A percentile compares a stretch with the other conserved stretches of the same genome.
Evolutionary conservation across 1,284 basidiomycete species (phyloP).

Genomic region (Malassezia pachydermatis): DNA sequence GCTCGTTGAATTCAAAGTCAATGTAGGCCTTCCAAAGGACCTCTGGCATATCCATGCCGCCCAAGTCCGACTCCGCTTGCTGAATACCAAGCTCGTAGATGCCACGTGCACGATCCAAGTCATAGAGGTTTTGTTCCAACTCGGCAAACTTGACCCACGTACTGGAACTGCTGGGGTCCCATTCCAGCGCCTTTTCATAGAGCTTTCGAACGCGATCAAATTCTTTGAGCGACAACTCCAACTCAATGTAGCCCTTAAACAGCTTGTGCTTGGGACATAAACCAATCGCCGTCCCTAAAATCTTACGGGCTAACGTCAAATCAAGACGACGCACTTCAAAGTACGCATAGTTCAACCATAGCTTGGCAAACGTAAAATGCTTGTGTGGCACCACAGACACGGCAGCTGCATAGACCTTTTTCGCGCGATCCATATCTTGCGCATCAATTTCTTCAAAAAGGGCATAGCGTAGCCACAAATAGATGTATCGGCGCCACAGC

Average conservation of each 20-base stretch:
- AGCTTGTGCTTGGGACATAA: constrained; percentile 80
- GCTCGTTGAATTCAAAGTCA: constrained; percentile 89
- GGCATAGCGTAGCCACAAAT: constrained; percentile 91
- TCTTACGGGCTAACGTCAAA: constrained; percentile 72
- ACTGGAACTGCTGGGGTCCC: constrained; percentile 39
- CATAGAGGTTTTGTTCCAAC: constrained; percentile 81
- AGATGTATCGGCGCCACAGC: constrained; percentile 73
- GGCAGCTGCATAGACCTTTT: constrained; percentile 86
- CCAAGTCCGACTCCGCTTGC: constrained; percentile 54
- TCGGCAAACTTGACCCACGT: constrained; percentile 93
- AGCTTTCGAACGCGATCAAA: constrained; percentile 85
- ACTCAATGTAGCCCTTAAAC: constrained; percentile 39
- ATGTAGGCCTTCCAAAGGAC: constrained; percentile 75
- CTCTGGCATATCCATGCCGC: constrained; percentile 88
- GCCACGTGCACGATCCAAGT: constrained; percentile 78
- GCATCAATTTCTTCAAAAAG: constrained; percentile 93
- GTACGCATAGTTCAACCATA: constrained; percentile 64
- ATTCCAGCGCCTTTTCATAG: constrained; percentile 75
- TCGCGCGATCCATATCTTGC: constrained; percentile 71
- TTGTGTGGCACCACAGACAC: constrained; percentile 84
- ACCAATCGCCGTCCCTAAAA: constrained; percentile 80
- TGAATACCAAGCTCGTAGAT: constrained; percentile 92
- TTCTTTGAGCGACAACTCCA: constrained; percentile 53
- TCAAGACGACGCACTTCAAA: constrained; percentile 84
- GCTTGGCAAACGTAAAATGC: constrained; percentile 89